Evolutionary conservation across 768 basidiomycete genomes (phyloP), one percentile per base, ranked within the genome.

Genomic region (Obba rivulosa): DNA sequence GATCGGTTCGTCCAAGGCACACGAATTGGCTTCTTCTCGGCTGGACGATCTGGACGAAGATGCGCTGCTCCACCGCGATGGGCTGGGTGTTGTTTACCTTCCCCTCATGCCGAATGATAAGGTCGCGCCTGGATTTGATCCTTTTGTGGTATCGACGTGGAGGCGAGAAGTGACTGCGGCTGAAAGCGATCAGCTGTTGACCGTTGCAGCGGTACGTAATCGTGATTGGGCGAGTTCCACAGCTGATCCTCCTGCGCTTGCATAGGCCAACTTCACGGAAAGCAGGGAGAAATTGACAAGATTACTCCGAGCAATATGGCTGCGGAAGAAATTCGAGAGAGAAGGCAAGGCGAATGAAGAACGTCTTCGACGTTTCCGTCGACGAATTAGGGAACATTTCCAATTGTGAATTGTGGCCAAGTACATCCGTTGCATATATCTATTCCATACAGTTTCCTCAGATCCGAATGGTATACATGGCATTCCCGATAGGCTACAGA

Each of bases 1-100:
- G 60, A 62, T 62, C 16, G 60, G 60, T 7, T 59, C 60, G 11
- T 62, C 60, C 8, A 43, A 51, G 34, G 17, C 54, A 13, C 14
- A 50, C 28, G 55, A 53, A 14, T 43, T 46, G 13, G 48, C 46
- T 7, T 52, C 57, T 5, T 54, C 58, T 8, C 56, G 60, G 18
- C 50, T 62, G 14, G 60, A 62, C 39, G 60, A 62, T 34, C 55
- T 62, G 20, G 60, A 62, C 45, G 60, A 62, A 34, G 60, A 53
- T 5, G 58, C 60, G 11, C 55, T 62, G 3, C 48, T 62, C 22
- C 43, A 24, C 24, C 56, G 58, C 1, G 60, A 62, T 39, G 60
- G 60, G 13, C 57, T 62, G 28, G 55, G 54, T 9, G 51, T 62
- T 14, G 60, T 62, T 1, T 62, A 62, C 40, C 55, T 62, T n/a